Conservation (phyloP, 371 early-diverging fungal species). For the Saksenaea oblongispora region DNA sequence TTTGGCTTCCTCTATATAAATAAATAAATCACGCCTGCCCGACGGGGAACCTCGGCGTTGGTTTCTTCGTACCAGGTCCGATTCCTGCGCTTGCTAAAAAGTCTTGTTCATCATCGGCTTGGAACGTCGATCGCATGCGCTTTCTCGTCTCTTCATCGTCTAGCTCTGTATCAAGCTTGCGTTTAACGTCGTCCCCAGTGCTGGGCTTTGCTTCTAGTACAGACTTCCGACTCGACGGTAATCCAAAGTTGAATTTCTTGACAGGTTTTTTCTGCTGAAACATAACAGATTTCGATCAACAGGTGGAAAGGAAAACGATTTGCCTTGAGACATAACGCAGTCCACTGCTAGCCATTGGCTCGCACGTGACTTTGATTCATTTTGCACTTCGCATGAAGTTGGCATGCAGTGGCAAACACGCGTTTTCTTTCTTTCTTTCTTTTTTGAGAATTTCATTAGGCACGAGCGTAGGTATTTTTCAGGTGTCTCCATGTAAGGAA, state of each 20-base stretch:
- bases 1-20: conserved; percentile 8
- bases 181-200: conserved; percentile 1
- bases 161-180: not conserved
- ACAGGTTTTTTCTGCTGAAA: conserved; percentile 12
- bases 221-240: conserved; percentile 6
- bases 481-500: no score
- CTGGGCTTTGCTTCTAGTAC: not conserved
- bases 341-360: no score
- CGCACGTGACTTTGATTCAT: no score
- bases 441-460: no score
- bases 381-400: no score
- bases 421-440: no score
- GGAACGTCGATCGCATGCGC: conserved; percentile 12
- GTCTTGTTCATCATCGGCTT: conserved; percentile 24
- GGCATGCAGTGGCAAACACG: no score
- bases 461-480: no score
- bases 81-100: conserved; percentile 28
- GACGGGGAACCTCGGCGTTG: not conserved
- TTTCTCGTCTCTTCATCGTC: conserved; percentile 14
- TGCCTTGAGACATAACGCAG: no score
- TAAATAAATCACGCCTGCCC: conserved; percentile 1
- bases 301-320: no score
- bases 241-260: conserved; percentile 23
- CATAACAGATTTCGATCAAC: not conserved
- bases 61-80: conserved; percentile 12